A percentile compares a stretch with the other conserved stretches of the same genome.
phyloP scores from a whole-genome alignment of 495 filamentous ascomycete genomes.

The Bryoglossum gracile region DNA sequence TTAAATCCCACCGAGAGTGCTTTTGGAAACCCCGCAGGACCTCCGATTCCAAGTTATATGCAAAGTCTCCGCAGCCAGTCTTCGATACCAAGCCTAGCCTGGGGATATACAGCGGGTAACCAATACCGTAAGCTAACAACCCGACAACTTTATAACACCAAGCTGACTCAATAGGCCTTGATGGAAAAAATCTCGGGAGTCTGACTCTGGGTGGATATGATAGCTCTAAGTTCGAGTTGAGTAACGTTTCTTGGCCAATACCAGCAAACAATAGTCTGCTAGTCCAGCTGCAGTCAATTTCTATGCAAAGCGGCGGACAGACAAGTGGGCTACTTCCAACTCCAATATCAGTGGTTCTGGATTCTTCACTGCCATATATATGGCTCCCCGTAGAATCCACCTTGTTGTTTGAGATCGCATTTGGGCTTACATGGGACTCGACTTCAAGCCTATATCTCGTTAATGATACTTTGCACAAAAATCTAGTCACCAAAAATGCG shows the following conservation, averaged over 20 bases:
- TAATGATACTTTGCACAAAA: constrained; percentile 34
- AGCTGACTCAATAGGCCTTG: constrained; percentile 19
- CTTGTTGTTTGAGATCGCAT: constrained; percentile 42
- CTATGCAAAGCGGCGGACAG: background rate
- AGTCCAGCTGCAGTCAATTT: constrained; percentile 3
- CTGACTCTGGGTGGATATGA: constrained; percentile 50
- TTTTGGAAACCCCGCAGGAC: background rate
- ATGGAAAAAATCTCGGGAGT: constrained; percentile 40
- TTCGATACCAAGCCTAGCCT: background rate
- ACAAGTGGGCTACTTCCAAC: constrained; percentile 23
- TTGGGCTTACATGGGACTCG: constrained; percentile 42
- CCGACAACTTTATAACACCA: background rate
- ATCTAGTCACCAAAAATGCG: constrained; percentile 37
- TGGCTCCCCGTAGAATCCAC: constrained; percentile 47
- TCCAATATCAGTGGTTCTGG: constrained; percentile 36
- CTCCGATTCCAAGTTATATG: constrained; percentile 1
- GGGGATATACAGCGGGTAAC: constrained; percentile 4
- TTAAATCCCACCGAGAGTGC: background rate
- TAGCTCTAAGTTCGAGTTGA: constrained; percentile 38
- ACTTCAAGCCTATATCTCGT: constrained; percentile 42
- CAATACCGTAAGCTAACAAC: background rate
- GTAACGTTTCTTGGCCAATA: constrained; percentile 39
- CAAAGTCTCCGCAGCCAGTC: background rate
- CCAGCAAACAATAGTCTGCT: constrained; percentile 30
- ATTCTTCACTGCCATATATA: constrained; percentile 46